Percentiles rank a stretch among this genome's conserved stretches.
Conservation (phyloP, 805 yeast species). For the Starmerella vitae region DNA sequence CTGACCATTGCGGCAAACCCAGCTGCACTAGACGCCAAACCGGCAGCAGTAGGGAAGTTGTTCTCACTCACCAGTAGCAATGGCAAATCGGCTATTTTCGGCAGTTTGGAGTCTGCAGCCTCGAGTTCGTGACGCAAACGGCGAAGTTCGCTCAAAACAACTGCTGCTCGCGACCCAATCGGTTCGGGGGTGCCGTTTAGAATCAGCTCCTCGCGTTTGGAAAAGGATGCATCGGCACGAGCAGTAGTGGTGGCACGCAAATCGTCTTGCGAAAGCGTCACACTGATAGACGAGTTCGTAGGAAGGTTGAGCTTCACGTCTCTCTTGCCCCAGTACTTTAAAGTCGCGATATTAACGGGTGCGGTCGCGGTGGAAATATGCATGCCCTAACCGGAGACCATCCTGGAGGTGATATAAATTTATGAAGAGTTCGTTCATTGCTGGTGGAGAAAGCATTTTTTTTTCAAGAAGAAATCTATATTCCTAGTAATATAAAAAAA, state of each 20-base stretch:
- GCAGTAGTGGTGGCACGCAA: conserved; percentile 86
- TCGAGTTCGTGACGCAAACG: conserved; percentile 51
- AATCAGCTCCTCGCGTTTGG: conserved; percentile 53
- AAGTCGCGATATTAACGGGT: conserved; percentile 95
- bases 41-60: conserved; percentile 99
- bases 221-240: conserved; percentile 44
- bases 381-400: conserved; percentile 5
- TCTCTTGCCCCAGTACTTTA: conserved; percentile 98
- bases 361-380: conserved; percentile 69
- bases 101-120: conserved; percentile 37
- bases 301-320: conserved; percentile 81
- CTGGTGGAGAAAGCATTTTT: too few relatives aligned
- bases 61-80: conserved; percentile 82
- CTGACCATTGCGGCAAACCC: conserved; percentile 93
- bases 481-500: too few relatives aligned
- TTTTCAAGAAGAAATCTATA: too few relatives aligned
- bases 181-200: conserved; percentile 76
- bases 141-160: conserved; percentile 68
- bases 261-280: conserved; percentile 82
- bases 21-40: conserved; percentile 94
- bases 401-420: too few relatives aligned
- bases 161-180: conserved; percentile 38
- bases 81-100: conserved; percentile 37
- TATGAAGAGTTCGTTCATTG: too few relatives aligned
- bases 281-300: conserved; percentile 90